These are phyloP conservation scores for Pinus albicaulis DNA, from an alignment of 75 land plant species.

Conservation along the genomic window DNA sequence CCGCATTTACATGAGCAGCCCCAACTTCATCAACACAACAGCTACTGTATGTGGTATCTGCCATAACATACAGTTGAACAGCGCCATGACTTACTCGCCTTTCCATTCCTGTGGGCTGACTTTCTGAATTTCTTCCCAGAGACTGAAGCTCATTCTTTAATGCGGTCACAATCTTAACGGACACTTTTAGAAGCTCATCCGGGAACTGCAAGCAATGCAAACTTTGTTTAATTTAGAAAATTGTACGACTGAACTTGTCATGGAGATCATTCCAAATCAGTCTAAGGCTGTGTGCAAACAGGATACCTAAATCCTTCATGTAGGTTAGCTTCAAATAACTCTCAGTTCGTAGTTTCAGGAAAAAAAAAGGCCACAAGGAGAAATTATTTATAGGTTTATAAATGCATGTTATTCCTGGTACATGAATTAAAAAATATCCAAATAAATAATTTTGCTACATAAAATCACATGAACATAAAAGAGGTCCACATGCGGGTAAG, in stretches of 20 bases:
- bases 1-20: constrained; percentile 82
- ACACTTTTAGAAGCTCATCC: constrained; percentile 72
- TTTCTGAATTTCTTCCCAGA: background rate
- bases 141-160: constrained; percentile 40
- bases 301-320: too few relatives aligned
- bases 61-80: constrained; percentile 77
- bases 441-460: too few relatives aligned
- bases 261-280: background rate
- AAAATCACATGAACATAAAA: background rate
- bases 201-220: constrained; percentile 60
- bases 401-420: too few relatives aligned
- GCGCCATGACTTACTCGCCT: background rate
- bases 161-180: constrained; percentile 48
- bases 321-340: too few relatives aligned
- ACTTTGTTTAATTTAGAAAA: background rate
- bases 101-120: background rate
- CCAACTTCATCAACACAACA: constrained; percentile 99
- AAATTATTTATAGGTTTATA: too few relatives aligned
- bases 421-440: too few relatives aligned
- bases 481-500: background rate
- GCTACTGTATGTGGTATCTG: constrained; percentile 92
- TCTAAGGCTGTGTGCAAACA: background rate
- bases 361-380: too few relatives aligned
- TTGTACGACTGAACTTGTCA: background rate
- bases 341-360: too few relatives aligned